Evolutionary conservation across 192 early-diverging fungal species (phyloP).

Genomic region (Dissophora ornata): DNA sequence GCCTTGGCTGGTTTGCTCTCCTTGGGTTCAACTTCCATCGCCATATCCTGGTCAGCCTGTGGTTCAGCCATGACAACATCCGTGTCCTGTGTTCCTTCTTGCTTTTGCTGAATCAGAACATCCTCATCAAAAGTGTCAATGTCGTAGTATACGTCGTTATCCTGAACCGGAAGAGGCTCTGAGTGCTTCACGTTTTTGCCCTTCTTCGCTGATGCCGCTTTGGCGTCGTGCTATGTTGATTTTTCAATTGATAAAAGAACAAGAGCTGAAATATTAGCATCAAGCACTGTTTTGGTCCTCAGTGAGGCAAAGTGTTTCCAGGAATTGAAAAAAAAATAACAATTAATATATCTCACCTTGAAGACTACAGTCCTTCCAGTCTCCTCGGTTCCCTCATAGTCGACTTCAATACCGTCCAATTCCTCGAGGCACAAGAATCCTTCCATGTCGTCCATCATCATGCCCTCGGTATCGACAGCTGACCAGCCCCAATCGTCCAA

Average conservation of each 20-base stretch:
- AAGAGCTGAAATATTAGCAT: neutral
- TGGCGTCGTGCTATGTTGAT: slow-evolving; percentile 38
- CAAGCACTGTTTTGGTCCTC: neutral
- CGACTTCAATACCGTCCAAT: slow-evolving; percentile 84
- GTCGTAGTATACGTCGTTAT: slow-evolving; percentile 68
- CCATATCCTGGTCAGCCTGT: slow-evolving; percentile 9
- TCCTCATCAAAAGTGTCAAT: slow-evolving; percentile 88
- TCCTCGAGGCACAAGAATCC: slow-evolving; percentile 93
- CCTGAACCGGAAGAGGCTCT: slow-evolving; percentile 59
- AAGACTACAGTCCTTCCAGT: slow-evolving; percentile 82
- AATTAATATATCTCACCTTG: slow-evolving; percentile 66
- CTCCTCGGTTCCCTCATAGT: slow-evolving; percentile 68
- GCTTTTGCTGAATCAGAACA: slow-evolving; percentile 30
- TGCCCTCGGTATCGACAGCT: slow-evolving; percentile 61
- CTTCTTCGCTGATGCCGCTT: slow-evolving; percentile 38
- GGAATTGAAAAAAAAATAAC: too few species aligned
- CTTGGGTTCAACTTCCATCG: slow-evolving; percentile 2
- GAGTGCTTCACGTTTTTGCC: slow-evolving; percentile 57
- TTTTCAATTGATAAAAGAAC: neutral
- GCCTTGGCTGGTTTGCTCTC: slow-evolving; percentile 50
- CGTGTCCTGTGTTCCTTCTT: slow-evolving; percentile 22
- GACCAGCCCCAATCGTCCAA: slow-evolving; percentile 71
- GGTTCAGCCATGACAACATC: slow-evolving; percentile 18
- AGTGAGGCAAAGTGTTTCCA: too few species aligned
- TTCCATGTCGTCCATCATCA: slow-evolving; percentile 73